A percentile compares a stretch with the other conserved stretches of the same genome.
phyloP scores from a whole-genome alignment of 495 filamentous ascomycete species.

The Mytilinidion resinicola region DNA sequence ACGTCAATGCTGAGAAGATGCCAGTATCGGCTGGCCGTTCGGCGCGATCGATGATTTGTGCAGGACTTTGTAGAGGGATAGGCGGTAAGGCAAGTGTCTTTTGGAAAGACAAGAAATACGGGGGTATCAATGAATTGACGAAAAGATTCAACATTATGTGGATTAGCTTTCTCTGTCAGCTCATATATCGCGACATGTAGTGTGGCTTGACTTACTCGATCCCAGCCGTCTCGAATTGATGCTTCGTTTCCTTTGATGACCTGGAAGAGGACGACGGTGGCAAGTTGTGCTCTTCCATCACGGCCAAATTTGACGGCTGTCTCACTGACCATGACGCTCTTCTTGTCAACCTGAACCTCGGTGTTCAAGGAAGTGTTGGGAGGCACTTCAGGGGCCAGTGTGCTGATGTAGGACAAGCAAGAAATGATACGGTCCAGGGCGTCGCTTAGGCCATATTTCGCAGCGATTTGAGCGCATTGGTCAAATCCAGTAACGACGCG shows the following conservation, averaged over 20 bases:
- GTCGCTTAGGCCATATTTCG: slow-evolving; percentile 75
- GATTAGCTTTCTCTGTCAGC: slow-evolving; percentile 55
- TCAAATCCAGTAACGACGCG: slow-evolving; percentile 90
- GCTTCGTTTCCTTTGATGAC: slow-evolving; percentile 78
- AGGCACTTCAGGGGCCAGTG: slow-evolving; percentile 63
- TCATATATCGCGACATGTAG: neutral
- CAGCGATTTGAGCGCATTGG: slow-evolving; percentile 90
- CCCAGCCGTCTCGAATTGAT: slow-evolving; percentile 73
- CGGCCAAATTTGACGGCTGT: slow-evolving; percentile 93
- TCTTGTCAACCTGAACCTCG: slow-evolving; percentile 84
- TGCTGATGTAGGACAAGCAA: slow-evolving; percentile 83
- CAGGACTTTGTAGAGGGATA: slow-evolving; percentile 87
- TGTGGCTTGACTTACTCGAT: slow-evolving; percentile 53
- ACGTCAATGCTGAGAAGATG: slow-evolving; percentile 87
- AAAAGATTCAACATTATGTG: slow-evolving; percentile 94
- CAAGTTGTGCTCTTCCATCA: slow-evolving; percentile 87
- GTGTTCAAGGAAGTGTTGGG: slow-evolving; percentile 89
- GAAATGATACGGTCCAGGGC: slow-evolving; percentile 87
- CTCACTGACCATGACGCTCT: slow-evolving; percentile 98
- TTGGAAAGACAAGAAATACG: slow-evolving; percentile 67
- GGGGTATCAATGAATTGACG: slow-evolving; percentile 85
- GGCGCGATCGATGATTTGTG: slow-evolving; percentile 84
- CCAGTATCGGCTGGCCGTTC: slow-evolving; percentile 70
- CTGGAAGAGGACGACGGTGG: slow-evolving; percentile 87
- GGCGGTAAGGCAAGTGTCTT: slow-evolving; percentile 67